phyloP scores from a whole-genome alignment of 331 rosid species.

The Telfairia occidentalis region DNA sequence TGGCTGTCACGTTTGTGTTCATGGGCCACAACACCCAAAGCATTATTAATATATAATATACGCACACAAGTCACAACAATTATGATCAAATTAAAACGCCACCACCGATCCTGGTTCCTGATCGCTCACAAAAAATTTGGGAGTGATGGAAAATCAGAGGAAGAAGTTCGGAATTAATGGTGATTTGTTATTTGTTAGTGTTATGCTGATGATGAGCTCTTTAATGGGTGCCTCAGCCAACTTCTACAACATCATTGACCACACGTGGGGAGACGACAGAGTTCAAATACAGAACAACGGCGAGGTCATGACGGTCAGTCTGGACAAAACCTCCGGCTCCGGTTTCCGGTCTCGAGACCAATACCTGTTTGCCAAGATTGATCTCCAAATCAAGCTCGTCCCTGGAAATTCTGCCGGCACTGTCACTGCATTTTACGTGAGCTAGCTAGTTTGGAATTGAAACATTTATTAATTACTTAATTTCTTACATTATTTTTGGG shows the following conservation, averaged over 20 bases:
- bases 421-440: constrained; percentile 42
- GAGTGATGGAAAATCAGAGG: background rate
- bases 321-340: constrained; percentile 27
- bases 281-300: constrained; percentile 26
- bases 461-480: no score
- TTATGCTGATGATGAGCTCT: background rate
- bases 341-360: constrained; percentile 27
- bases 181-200: background rate
- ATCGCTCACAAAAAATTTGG: background rate
- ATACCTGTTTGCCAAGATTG: constrained; percentile 29
- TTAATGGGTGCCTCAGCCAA: background rate
- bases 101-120: background rate
- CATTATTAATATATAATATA: background rate
- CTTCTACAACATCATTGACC: constrained; percentile 1
- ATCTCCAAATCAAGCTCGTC: constrained; percentile 32
- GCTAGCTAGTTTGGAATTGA: no score
- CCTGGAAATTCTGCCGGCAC: constrained; percentile 40
- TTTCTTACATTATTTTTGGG: no score
- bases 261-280: constrained; percentile 31
- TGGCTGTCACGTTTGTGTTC: background rate
- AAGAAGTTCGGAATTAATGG: background rate
- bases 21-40: background rate
- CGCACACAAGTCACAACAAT: background rate
- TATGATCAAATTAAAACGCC: background rate
- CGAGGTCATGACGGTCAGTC: constrained; percentile 18